These are phyloP conservation scores for Coemansia sp. DNA, from an alignment of 192 early-diverging fungal genomes.

Conservation along the genomic window DNA sequence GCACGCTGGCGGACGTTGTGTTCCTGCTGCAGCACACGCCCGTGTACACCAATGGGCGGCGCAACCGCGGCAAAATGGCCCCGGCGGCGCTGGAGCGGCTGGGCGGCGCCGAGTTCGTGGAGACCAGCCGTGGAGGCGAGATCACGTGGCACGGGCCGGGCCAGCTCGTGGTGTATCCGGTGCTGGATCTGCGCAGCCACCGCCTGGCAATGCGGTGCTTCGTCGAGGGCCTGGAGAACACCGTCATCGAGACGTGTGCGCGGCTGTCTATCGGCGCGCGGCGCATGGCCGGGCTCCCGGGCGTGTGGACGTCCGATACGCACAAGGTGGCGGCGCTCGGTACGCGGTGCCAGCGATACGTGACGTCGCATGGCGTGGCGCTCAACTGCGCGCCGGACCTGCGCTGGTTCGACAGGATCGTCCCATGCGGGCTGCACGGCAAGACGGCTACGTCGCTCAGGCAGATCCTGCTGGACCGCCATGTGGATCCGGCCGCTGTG, in stretches of 20 bases:
- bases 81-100: constrained; percentile 59
- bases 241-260: constrained; percentile 73
- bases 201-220: constrained; percentile 74
- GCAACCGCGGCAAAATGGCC: constrained; percentile 65
- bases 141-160: constrained; percentile 97
- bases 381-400: constrained; percentile 93
- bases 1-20: constrained; percentile 53
- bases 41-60: constrained; percentile 88
- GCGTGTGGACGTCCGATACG: constrained; percentile 86
- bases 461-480: background rate
- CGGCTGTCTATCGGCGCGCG: constrained; percentile 66
- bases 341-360: constrained; percentile 84
- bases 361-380: constrained; percentile 93
- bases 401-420: constrained; percentile 84
- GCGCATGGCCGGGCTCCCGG: constrained; percentile 71
- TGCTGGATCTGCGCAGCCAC: constrained; percentile 74
- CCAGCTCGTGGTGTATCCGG: constrained; percentile 95
- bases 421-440: constrained; percentile 84
- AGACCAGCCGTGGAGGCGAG: constrained; percentile 89
- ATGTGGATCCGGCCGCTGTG: background rate
- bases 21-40: constrained; percentile 85
- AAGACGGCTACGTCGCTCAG: constrained; percentile 77
- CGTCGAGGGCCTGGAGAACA: constrained; percentile 76
- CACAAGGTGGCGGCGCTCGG: constrained; percentile 94
- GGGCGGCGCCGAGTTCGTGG: constrained; percentile 32